Base-by-base conservation (phyloP, 768 basidiomycete genomes). In the Boletus insuetus region DNA sequence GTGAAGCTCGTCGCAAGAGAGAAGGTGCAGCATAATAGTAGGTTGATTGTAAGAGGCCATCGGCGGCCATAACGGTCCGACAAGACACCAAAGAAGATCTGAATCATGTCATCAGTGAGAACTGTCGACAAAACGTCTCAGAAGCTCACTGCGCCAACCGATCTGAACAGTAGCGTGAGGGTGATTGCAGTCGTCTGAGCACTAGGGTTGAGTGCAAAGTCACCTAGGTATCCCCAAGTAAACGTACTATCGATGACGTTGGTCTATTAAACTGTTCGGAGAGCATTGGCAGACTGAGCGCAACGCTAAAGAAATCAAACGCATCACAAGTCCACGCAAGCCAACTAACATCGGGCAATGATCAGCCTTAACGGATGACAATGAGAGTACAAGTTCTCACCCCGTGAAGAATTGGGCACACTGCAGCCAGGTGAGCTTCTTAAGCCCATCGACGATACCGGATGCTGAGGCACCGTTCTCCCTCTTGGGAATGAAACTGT, bases 41-140 rank as follows among this genome's bases (percentile, higher is more conserved):
- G 75, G 66, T 94, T 94, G 64, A 63, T 58, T 19, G 95, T 84
- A 10, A 95, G 79, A 2, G 94, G 94, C 93, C 92, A 98, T 77
- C 94, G 95, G 44, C 94, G 82, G 1, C 95, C 95, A 69, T 77
- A 97, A 4, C 95, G 84, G 69, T 97, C 96, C 3, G 89, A 90
- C 26, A 87, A 59, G 46, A 94, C 69, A 45, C 93, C 94, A 61
- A 97, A 94, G 58, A 92, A 70, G 46, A 91, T 46, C 74, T 74
- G n/a, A 4, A 51, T 42, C 29, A 17, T 29, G 24, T 53, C 31
- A 45, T 43, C 37, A 39, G 11, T 41, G 20, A 50, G 29, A 22
- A 26, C 0, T 10, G 26, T 26, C 17, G 50, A 67, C 12, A 12
- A 20, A 32, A 20, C 4, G n/a, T 19, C 6, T 22, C 32, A 13